These are phyloP conservation scores for Corchorus capsularis DNA, from an alignment of 345 rosid species.

Conservation along the genomic window DNA sequence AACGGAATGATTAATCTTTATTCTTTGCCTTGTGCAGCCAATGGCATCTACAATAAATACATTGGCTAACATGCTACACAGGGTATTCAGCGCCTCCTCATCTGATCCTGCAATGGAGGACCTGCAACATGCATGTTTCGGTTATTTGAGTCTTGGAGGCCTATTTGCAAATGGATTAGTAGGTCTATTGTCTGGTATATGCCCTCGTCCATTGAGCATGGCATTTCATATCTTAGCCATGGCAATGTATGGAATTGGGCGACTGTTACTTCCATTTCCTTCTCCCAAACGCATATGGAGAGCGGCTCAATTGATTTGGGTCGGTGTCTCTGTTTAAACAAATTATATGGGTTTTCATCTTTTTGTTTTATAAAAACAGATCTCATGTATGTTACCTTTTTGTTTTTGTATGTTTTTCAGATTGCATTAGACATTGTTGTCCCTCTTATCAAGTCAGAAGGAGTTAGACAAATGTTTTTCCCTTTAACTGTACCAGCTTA, in stretches of 20 bases:
- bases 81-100: constrained; percentile 34
- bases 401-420: constrained; percentile 1
- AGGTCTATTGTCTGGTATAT: constrained; percentile 36
- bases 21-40: constrained; percentile 26
- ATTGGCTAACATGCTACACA: constrained; percentile 34
- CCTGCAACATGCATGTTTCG: constrained; percentile 38
- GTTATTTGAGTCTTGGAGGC: constrained; percentile 42
- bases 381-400: background rate
- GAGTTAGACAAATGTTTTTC: constrained; percentile 16
- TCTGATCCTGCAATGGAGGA: constrained; percentile 29
- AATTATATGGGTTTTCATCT: background rate
- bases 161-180: constrained; percentile 33
- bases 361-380: background rate
- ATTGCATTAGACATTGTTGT: constrained; percentile 6
- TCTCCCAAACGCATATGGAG: constrained; percentile 32
- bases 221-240: constrained; percentile 37
- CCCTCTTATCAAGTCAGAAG: constrained; percentile 17
- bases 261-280: constrained; percentile 36
- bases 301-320: constrained; percentile 34
- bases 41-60: constrained; percentile 46
- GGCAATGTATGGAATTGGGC: constrained; percentile 31
- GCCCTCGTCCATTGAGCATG: constrained; percentile 36
- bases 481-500: constrained; percentile 17
- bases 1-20: background rate
- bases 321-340: constrained; percentile 1